These are phyloP conservation scores for Ceratocystis variospora DNA, from an alignment of 2,329 filamentous ascomycete genomes.

Conservation along the genomic window DNA sequence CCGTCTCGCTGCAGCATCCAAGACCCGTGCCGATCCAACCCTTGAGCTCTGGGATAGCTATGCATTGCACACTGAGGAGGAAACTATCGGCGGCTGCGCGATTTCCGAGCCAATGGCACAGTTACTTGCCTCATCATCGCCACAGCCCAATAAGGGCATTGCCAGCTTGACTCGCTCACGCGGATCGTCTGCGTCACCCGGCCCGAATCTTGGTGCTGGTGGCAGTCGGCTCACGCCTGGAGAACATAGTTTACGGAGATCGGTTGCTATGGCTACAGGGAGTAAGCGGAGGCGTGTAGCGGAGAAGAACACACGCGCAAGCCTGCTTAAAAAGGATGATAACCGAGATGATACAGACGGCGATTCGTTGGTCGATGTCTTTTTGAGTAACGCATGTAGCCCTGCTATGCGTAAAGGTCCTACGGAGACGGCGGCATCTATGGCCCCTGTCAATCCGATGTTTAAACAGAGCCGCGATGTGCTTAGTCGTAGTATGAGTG, in stretches of 20 bases:
- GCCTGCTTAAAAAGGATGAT: slow-evolving; percentile 10
- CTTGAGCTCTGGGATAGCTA: slow-evolving; percentile 68
- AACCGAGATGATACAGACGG: not conserved
- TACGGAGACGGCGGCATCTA: not conserved
- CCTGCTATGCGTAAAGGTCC: slow-evolving; percentile 9
- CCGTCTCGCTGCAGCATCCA: slow-evolving; percentile 17
- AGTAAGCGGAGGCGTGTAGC: slow-evolving; percentile 13
- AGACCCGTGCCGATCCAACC: slow-evolving; percentile 55
- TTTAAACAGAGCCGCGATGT: not conserved
- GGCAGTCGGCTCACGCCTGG: not conserved
- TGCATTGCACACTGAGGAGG: slow-evolving; percentile 34
- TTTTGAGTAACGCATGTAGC: slow-evolving; percentile 16
- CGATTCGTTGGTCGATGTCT: slow-evolving; percentile 17
- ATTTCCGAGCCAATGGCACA: slow-evolving; percentile 15
- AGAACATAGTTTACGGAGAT: slow-evolving; percentile 13
- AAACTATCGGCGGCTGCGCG: not conserved
- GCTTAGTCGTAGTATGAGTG: slow-evolving; percentile 15
- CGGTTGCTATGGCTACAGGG: slow-evolving; percentile 14
- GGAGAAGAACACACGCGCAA: slow-evolving; percentile 12
- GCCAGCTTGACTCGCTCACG: not conserved
- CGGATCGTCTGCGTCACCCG: not conserved
- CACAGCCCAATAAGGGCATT: slow-evolving; percentile 40
- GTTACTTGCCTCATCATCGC: slow-evolving; percentile 44
- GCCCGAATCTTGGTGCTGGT: not conserved
- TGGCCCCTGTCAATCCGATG: not conserved